Conservation (phyloP, 345 rosid genomes). For the Lagerstroemia speciosa region DNA sequence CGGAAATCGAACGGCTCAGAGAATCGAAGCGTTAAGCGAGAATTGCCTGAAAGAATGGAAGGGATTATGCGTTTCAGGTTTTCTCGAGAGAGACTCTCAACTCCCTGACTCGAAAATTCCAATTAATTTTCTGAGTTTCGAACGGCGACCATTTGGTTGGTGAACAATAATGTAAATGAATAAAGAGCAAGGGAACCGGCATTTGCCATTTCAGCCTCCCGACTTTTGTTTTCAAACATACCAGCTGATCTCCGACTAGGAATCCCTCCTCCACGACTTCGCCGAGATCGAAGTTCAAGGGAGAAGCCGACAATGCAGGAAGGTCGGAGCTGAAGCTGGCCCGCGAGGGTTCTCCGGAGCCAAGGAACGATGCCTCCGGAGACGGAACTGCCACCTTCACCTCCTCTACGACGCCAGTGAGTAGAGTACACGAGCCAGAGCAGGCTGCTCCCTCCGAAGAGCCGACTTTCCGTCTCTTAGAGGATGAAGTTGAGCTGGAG, state of each 20-base stretch:
- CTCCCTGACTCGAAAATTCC: neutral
- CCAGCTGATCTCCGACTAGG: slow-evolving; percentile 1
- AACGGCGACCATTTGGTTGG: neutral
- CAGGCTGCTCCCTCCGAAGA: neutral
- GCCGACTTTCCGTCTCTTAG: slow-evolving; percentile 7
- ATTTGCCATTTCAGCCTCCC: neutral
- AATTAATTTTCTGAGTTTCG: neutral
- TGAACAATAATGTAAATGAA: too few relatives aligned
- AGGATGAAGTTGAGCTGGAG: neutral
- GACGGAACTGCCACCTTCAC: neutral
- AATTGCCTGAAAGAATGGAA: neutral
- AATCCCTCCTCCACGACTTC: neutral
- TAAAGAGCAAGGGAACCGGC: too few relatives aligned
- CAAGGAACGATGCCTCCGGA: neutral
- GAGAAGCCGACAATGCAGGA: neutral
- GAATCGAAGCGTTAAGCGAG: neutral
- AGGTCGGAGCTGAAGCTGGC: neutral
- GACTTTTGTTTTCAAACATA: neutral
- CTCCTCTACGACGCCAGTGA: neutral
- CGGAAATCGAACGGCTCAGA: neutral
- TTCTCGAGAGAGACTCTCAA: neutral
- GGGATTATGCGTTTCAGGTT: too few relatives aligned
- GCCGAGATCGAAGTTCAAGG: neutral
- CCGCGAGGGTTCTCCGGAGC: neutral
- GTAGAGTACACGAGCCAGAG: neutral